Evolutionary conservation across 129 eudicot genomes (phyloP).

Genomic region (Gnaphalium uliginosum): DNA sequence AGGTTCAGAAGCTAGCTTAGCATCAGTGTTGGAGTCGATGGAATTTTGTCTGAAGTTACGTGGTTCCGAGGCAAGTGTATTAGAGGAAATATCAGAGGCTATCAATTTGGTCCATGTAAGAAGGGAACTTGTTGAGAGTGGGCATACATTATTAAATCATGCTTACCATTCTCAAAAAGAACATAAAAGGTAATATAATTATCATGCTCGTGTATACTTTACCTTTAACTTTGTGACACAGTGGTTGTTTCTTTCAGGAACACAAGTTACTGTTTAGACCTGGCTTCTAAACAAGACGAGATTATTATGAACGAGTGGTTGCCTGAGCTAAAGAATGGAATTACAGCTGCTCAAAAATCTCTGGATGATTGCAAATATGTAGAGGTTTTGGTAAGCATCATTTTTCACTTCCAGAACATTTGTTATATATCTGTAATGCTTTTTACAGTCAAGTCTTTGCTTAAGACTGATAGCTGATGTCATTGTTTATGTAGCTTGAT

Average conservation of each 20-base stretch:
- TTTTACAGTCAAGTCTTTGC: neutral
- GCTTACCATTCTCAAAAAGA: slow-evolving; percentile 81
- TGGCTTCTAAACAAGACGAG: slow-evolving; percentile 86
- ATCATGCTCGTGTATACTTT: neutral
- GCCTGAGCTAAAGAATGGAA: slow-evolving; percentile 63
- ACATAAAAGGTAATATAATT: slow-evolving; percentile 54
- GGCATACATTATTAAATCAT: slow-evolving; percentile 77
- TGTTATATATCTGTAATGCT: neutral
- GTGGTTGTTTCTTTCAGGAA: slow-evolving; percentile 51
- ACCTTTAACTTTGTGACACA: neutral
- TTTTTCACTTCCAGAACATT: neutral
- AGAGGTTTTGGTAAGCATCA: slow-evolving; percentile 72
- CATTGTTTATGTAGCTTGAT: slow-evolving; percentile 60
- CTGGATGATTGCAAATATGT: slow-evolving; percentile 85
- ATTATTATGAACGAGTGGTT: slow-evolving; percentile 68
- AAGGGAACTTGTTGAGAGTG: slow-evolving; percentile 85
- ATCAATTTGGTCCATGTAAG: slow-evolving; percentile 77
- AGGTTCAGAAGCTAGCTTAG: slow-evolving; percentile 76
- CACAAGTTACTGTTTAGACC: slow-evolving; percentile 62
- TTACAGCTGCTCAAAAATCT: slow-evolving; percentile 60
- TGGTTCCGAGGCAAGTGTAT: slow-evolving; percentile 85
- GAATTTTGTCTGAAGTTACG: slow-evolving; percentile 81
- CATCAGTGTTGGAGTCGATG: slow-evolving; percentile 81
- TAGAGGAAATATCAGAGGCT: slow-evolving; percentile 92
- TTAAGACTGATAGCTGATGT: slow-evolving; percentile 9